phyloP scores from a whole-genome alignment of 441 rosid genomes.

The Populus hybrid region DNA sequence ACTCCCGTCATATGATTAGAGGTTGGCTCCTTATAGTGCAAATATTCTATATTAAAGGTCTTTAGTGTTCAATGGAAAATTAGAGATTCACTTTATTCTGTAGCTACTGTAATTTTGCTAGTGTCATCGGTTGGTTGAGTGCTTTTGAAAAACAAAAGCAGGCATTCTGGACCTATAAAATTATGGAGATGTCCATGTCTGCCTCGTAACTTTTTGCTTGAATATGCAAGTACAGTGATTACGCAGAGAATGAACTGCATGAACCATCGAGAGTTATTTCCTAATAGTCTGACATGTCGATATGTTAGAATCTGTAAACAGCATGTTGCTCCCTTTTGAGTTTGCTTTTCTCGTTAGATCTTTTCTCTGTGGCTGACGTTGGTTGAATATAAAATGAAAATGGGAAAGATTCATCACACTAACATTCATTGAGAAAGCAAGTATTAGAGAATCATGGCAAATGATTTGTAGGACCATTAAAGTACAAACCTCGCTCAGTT shows the following conservation, averaged over 20 bases:
- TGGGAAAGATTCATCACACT: neutral
- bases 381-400: conserved; percentile 5
- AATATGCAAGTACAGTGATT: neutral
- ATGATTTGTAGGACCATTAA: neutral
- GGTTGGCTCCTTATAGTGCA: neutral
- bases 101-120: neutral
- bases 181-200: neutral
- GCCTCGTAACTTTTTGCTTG: conserved; percentile 2
- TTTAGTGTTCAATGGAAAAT: conserved; percentile 6
- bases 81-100: conserved; percentile 14
- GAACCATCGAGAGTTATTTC: conserved; percentile 12
- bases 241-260: neutral
- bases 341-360: conserved; percentile 1
- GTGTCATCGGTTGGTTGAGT: conserved; percentile 2
- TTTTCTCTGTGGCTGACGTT: conserved; percentile 7
- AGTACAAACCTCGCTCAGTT: neutral
- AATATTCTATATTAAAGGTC: neutral
- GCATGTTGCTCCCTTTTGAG: neutral
- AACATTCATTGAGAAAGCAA: conserved; percentile 6
- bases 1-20: neutral
- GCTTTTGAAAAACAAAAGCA: conserved; percentile 3
- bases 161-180: neutral
- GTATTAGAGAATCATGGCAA: neutral
- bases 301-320: conserved; percentile 14
- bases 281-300: neutral